Evolutionary conservation across 306 rosid genomes (phyloP).

Genomic region (Begonia masoniana): DNA sequence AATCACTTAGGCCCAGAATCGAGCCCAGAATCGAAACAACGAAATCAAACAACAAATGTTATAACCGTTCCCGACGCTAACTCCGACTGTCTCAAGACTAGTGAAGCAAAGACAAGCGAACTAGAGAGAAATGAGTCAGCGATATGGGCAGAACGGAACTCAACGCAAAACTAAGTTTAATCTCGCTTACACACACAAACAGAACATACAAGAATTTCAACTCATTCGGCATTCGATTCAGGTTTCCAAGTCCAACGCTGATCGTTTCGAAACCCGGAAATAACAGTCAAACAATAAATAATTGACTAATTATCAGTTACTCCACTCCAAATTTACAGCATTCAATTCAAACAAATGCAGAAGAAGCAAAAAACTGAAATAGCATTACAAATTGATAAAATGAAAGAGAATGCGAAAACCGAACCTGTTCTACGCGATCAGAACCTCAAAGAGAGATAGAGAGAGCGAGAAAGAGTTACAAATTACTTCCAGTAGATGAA

Average conservation of each 20-base stretch:
- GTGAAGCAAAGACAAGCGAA: neutral
- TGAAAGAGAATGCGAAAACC: neutral
- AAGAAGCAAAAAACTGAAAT: neutral
- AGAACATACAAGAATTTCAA: constrained; percentile 1
- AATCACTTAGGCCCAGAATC: too few species aligned
- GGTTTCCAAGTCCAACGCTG: neutral
- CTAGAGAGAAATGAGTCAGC: neutral
- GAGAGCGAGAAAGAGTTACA: neutral
- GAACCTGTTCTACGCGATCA: neutral
- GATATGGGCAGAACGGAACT: too few species aligned
- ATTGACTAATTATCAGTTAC: too few species aligned
- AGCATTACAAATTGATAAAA: too few species aligned
- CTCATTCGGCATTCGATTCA: neutral
- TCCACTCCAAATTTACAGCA: neutral
- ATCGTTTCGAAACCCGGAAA: neutral
- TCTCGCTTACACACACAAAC: neutral
- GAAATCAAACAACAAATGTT: too few species aligned
- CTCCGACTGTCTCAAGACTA: too few species aligned
- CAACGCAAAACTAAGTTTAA: too few species aligned
- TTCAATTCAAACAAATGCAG: neutral
- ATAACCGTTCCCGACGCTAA: too few species aligned
- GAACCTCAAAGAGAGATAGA: neutral
- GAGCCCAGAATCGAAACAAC: too few species aligned
- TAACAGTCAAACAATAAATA: neutral
- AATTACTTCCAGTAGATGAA: neutral